Conservation (phyloP, 345 rosid species). For the Corchorus capsularis region DNA sequence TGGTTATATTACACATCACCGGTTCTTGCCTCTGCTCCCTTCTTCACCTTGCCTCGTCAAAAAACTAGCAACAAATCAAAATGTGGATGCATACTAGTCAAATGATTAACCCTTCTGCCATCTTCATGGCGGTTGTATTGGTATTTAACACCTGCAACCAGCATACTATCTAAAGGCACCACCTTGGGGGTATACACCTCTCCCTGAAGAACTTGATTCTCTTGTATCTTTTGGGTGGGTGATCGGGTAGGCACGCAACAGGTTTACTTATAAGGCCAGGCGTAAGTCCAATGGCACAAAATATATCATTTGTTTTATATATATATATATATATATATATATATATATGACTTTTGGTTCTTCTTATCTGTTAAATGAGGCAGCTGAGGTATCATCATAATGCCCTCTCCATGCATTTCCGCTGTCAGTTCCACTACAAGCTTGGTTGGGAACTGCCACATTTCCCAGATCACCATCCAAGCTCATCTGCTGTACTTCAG, state of each 20-base stretch:
- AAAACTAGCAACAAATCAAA: background rate
- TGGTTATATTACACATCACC: constrained; percentile 19
- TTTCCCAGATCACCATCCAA: constrained; percentile 86
- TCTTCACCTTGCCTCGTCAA: constrained; percentile 1
- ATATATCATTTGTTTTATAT: background rate
- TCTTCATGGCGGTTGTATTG: background rate
- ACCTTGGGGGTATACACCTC: background rate
- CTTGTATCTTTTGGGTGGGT: background rate
- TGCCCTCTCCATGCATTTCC: constrained; percentile 90
- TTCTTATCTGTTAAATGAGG: constrained; percentile 72
- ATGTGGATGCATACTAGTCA: background rate
- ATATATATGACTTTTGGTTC: background rate
- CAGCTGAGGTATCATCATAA: constrained; percentile 75
- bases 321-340: background rate
- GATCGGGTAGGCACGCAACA: background rate
- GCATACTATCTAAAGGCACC: background rate
- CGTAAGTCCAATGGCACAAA: background rate
- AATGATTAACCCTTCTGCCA: background rate
- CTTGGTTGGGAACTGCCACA: constrained; percentile 69
- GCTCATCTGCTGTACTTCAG: constrained; percentile 94
- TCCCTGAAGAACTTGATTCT: background rate
- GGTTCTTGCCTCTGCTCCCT: background rate
- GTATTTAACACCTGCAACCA: background rate
- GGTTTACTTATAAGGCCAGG: background rate
- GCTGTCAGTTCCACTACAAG: constrained; percentile 83